These are phyloP conservation scores for Zhuliangozyma parablackwelliae DNA, from an alignment of 1,139 yeast genomes.

Conservation along the genomic window DNA sequence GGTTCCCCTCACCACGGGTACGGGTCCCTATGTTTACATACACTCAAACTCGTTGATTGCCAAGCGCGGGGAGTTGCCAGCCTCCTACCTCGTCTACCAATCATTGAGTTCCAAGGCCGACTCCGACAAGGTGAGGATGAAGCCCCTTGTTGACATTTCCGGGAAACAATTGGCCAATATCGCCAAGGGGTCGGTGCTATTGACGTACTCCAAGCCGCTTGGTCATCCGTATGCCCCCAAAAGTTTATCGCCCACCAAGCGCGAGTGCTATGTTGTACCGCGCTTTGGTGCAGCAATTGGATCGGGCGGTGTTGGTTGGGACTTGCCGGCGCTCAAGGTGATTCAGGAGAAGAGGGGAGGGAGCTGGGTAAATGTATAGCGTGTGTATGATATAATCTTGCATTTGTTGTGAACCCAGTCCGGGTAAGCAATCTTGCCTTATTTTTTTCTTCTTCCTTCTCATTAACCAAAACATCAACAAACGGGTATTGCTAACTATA, in stretches of 20 bases:
- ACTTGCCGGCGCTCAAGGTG: slow-evolving; percentile 79
- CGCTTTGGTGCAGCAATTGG: slow-evolving; percentile 83
- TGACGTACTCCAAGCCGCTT: slow-evolving; percentile 85
- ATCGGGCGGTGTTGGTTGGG: slow-evolving; percentile 89
- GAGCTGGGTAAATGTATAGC: slow-evolving; percentile 47
- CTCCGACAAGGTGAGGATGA: slow-evolving; percentile 57
- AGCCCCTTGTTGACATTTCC: slow-evolving; percentile 68
- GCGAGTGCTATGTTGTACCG: slow-evolving; percentile 90
- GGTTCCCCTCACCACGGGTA: slow-evolving; percentile 43
- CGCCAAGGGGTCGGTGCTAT: slow-evolving; percentile 65
- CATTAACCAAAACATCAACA: too few relatives aligned
- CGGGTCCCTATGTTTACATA: slow-evolving; percentile 60
- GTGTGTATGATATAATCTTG: too few relatives aligned
- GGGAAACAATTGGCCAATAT: slow-evolving; percentile 76
- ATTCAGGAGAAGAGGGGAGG: slow-evolving; percentile 62
- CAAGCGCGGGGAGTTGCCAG: slow-evolving; percentile 59
- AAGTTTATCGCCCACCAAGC: slow-evolving; percentile 52
- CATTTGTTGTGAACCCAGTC: too few relatives aligned
- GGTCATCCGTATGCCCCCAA: slow-evolving; percentile 89
- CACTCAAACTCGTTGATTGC: slow-evolving; percentile 71
- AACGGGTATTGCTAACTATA: too few relatives aligned
- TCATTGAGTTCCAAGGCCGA: slow-evolving; percentile 47
- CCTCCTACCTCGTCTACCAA: slow-evolving; percentile 70
- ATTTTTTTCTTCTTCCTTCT: too few relatives aligned
- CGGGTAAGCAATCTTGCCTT: too few relatives aligned